Base-by-base conservation (phyloP, 2,329 filamentous ascomycete species). In the Paramyrothecium roridum region DNA sequence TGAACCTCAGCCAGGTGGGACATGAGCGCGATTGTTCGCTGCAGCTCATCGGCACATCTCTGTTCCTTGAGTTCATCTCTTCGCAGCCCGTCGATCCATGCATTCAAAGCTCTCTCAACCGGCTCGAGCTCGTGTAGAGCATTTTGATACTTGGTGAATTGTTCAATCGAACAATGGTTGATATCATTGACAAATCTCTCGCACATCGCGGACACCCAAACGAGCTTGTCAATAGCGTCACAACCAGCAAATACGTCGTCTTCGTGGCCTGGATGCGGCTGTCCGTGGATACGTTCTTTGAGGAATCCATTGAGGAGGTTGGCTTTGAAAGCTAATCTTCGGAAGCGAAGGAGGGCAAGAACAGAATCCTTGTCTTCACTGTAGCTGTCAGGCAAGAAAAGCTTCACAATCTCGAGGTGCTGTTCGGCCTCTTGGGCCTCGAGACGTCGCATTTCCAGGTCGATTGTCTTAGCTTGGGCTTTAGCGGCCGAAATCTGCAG, bases 401-500 rank as follows among this genome's bases (percentile, higher is more conserved):
- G 76, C 71, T 92, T 90, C 61, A 97, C 83, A 63, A 99, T 96
- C 19, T 87, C 84, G 26, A 99, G 81, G 66, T 98, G 93, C 68
- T 97, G 90, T 43, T 86, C 82, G 2, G 92, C 90, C 75, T 98
- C 91, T 64, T 96, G 88, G 0, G 93, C 92, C 64, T 96, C 91
- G 67, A 98, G 83, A 55, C 89, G 88, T 53, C 89, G 85, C 55
- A 98, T 78, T 70, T 98, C 93, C 30, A 97, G 80, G 62, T 97
- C 93, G 59, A 99, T 96, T 0, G 92, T 92, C 76, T 96, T 98
- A 66, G 91, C 87, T 70, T 96, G 93, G 3, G 93, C 89, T 76
- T 96, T 96, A 45, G 91, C 84, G 12, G 92, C 92, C 13, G 92
- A 96, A 54, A 90, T 84, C 67, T 96, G 93, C 47, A 99, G 82